A percentile compares a stretch with the other conserved stretches of the same genome.
Evolutionary conservation across 805 yeast species (phyloP).

Genomic region (Lachancea waltii): DNA sequence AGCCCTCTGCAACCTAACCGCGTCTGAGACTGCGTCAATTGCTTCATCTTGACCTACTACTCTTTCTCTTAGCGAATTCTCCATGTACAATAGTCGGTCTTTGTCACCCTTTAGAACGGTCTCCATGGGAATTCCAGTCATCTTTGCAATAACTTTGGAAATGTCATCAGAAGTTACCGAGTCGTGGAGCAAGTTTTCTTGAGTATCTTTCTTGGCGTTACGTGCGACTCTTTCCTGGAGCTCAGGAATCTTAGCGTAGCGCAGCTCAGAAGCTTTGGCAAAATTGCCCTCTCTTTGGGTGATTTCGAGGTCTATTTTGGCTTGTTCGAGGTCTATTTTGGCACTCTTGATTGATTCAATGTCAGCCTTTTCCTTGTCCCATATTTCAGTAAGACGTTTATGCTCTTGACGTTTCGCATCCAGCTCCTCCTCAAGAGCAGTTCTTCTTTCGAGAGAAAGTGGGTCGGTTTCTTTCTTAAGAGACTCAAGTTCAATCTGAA

Average conservation of each 20-base stretch:
- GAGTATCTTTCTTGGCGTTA: constrained; percentile 37
- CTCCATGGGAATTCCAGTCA: constrained; percentile 94
- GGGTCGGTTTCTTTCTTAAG: constrained; percentile 88
- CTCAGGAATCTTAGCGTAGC: constrained; percentile 80
- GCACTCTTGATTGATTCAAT: constrained; percentile 74
- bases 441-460: constrained; percentile 69
- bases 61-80: constrained; percentile 60
- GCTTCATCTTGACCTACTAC: constrained; percentile 97
- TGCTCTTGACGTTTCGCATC: constrained; percentile 57
- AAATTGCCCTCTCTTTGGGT: constrained; percentile 81
- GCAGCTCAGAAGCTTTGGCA: constrained; percentile 81
- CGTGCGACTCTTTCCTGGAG: constrained; percentile 55
- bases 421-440: constrained; percentile 64
- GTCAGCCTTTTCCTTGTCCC: constrained; percentile 78
- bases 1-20: constrained; percentile 93
- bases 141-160: constrained; percentile 82
- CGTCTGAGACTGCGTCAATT: constrained; percentile 80
- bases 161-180: constrained; percentile 92
- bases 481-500: constrained; percentile 91
- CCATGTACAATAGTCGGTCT: constrained; percentile 86
- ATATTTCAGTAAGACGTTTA: constrained; percentile 63
- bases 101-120: constrained; percentile 91
- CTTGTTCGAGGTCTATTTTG: constrained; percentile 77
- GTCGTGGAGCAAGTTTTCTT: constrained; percentile 51
- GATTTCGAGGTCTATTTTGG: constrained; percentile 74